A percentile compares a stretch with the other conserved stretches of the same genome.
Evolutionary conservation across 805 yeast species (phyloP).

Genomic region (Kregervanrija delftensis): DNA sequence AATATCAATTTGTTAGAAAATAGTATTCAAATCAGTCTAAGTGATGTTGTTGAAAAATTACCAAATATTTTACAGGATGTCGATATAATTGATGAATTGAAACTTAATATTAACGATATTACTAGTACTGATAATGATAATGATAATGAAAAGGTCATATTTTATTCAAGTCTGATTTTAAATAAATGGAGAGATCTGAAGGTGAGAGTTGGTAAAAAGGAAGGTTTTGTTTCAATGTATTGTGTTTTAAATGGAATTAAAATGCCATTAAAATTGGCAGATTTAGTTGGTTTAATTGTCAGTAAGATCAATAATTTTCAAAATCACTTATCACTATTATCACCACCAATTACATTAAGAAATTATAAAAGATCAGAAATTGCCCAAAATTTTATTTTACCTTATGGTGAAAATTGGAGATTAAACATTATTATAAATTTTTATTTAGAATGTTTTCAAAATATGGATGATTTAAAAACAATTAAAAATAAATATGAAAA

Average conservation of each 20-base stretch:
- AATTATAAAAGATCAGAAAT: conserved; percentile 43
- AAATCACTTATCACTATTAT: not conserved
- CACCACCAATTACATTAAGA: conserved; percentile 11
- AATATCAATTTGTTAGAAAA: conserved; percentile 8
- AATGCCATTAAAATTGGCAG: conserved; percentile 50
- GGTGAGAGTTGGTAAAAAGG: conserved; percentile 23
- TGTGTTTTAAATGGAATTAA: conserved; percentile 67
- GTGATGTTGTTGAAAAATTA: conserved; percentile 2
- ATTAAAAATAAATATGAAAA: conserved; percentile 25
- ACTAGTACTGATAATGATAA: conserved; percentile 7
- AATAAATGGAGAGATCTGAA: conserved; percentile 39
- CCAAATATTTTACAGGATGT: conserved; percentile 14
- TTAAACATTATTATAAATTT: conserved; percentile 25
- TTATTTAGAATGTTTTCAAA: conserved; percentile 13
- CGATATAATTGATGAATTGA: not conserved
- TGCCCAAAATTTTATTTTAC: conserved; percentile 49
- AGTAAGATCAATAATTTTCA: conserved; percentile 24
- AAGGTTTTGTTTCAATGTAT: conserved; percentile 36
- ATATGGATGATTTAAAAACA: conserved; percentile 11
- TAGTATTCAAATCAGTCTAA: not conserved
- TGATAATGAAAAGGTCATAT: conserved; percentile 18
- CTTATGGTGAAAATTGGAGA: conserved; percentile 47
- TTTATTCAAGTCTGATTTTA: conserved; percentile 46
- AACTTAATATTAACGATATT: not conserved
- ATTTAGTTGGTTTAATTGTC: conserved; percentile 40